Base-by-base conservation (phyloP, 1,139 yeast genomes). In the Kurtzmaniella quercitrusa region DNA sequence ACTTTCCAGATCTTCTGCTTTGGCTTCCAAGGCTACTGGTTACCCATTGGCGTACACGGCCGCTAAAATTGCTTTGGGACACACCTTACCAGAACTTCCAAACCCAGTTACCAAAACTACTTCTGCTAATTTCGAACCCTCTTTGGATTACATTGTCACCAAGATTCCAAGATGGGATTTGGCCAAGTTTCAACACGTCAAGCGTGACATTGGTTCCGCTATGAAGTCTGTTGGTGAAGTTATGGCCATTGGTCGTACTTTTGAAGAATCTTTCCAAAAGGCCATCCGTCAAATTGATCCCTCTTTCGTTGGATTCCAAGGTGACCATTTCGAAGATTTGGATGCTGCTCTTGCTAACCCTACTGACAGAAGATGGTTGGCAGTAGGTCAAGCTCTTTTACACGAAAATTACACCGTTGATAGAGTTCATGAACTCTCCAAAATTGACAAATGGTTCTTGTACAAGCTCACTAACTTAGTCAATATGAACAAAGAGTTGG, bases 141-240 rank as follows among this genome's bases (percentile, higher is more conserved):
- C 96, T 31, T 79, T 93, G 60, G 98, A 93, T 68, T 93, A 93
- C 67, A 82, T 90, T 76, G 98, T 93, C 46, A 89, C 95, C 57
- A 93, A 93, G 77, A 90, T 93, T 58, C 98, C 98, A 57, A 83
- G 97, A 70, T 93, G 98, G 98, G 98, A 93, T 74, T 75, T 93
- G 66, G 72, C 93, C 51, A 93, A 93, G 75, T 93, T 93, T 75
- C 94, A 88, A 65, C 95, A 89, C 61, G 98, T 91, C 49, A 85
- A 88, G 65, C 82, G 95, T 65, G 90, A 85, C 55, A 85, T 91
- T 62, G 96, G 96, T 39, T 88, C 96, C 25, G 83, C 97, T 41
- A 93, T 93, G 98, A 93, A 93, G 70, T 91, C 98, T 40, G 98
- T 93, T 47, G 98, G 98, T 66, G 98, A 93, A 70, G 98, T 93